These are phyloP conservation scores for Stephania cephalantha DNA, from an alignment of 164 flowering plant species.

Conservation along the genomic window DNA sequence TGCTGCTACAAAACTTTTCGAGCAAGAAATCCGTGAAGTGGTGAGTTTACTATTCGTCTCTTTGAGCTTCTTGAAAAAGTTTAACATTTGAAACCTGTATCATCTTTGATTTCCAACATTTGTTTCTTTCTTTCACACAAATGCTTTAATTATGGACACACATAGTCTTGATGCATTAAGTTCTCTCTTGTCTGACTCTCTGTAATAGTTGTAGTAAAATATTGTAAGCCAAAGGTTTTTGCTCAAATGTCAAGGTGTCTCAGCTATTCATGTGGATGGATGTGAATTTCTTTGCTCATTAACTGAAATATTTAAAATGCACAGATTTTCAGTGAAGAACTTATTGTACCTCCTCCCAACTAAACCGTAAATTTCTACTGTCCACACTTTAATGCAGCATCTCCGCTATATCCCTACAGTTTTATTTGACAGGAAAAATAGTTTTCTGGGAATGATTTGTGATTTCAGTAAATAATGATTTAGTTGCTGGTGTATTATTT, in stretches of 20 bases:
- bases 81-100: neutral
- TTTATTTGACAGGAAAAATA: neutral
- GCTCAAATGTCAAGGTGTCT: neutral
- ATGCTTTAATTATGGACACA: neutral
- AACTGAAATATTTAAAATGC: neutral
- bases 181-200: neutral
- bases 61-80: constrained; percentile 1
- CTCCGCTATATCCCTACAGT: neutral
- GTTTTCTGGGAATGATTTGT: neutral
- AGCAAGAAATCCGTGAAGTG: constrained; percentile 86
- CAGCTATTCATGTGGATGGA: neutral
- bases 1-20: constrained; percentile 76
- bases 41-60: constrained; percentile 37
- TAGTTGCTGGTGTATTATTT: neutral
- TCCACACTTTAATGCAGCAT: neutral
- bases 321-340: neutral
- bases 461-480: neutral
- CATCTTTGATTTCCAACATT: neutral
- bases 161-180: neutral
- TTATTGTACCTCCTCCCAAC: neutral
- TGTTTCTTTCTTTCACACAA: neutral
- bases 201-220: neutral
- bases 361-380: neutral
- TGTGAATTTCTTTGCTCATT: neutral
- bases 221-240: neutral